Conservation (phyloP, 257 asterid species). For the Striga asiatica region DNA sequence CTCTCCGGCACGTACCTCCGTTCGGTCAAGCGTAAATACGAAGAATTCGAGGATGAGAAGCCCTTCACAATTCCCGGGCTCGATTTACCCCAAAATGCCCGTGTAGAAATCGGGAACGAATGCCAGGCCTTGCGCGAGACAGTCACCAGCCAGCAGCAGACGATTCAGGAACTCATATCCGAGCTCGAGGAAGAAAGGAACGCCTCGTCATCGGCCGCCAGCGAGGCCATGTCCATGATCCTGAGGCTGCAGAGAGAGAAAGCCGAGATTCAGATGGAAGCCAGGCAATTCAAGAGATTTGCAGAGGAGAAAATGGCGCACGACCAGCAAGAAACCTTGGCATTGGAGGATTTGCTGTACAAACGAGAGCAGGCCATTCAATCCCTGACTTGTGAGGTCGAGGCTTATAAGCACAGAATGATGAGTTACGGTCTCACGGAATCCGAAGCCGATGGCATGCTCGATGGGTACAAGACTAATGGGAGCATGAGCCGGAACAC, state of each 20-base stretch:
- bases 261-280: constrained; percentile 93
- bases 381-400: constrained; percentile 73
- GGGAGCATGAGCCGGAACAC: constrained; percentile 31
- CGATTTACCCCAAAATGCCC: constrained; percentile 51
- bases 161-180: constrained; percentile 56
- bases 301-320: constrained; percentile 92
- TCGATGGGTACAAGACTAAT: constrained; percentile 27
- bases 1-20: constrained; percentile 44
- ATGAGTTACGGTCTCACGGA: constrained; percentile 77
- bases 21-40: constrained; percentile 65
- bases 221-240: constrained; percentile 98
- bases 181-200: constrained; percentile 98
- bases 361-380: constrained; percentile 82
- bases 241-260: constrained; percentile 95
- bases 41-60: constrained; percentile 41
- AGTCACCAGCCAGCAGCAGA: constrained; percentile 63
- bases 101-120: constrained; percentile 70
- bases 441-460: constrained; percentile 44
- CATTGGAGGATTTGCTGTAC: constrained; percentile 75
- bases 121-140: constrained; percentile 71
- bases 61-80: constrained; percentile 42
- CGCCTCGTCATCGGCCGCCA: constrained; percentile 90
- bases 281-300: constrained; percentile 81
- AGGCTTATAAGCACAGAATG: constrained; percentile 81
- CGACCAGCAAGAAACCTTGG: constrained; percentile 65